Conservation (phyloP, 495 filamentous ascomycete species). For the Aspergillus sclerotiicarbonarius region DNA sequence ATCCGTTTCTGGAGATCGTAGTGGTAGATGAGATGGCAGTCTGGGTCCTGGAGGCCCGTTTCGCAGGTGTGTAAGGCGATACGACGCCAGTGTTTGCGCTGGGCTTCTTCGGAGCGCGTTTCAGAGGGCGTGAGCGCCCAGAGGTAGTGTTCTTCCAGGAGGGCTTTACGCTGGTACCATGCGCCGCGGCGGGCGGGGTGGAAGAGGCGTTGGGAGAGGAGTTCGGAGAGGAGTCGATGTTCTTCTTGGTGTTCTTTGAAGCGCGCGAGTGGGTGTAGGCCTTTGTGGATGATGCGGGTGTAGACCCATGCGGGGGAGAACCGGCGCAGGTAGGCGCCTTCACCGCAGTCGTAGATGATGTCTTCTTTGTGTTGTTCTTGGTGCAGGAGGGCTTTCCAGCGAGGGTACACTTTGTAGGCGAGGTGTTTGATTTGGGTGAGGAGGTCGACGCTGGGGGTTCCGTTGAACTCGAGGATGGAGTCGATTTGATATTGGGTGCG, state of each 20-base stretch:
- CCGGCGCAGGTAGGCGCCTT: constrained; percentile 86
- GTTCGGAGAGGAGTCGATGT: constrained; percentile 67
- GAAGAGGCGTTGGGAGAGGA: constrained; percentile 80
- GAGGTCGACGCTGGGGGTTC: constrained; percentile 64
- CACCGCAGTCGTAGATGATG: constrained; percentile 73
- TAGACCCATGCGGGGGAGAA: constrained; percentile 94
- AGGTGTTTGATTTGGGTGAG: constrained; percentile 67
- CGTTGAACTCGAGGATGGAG: constrained; percentile 76
- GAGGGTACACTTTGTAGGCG: constrained; percentile 72
- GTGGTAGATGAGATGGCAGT: constrained; percentile 89
- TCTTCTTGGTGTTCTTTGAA: constrained; percentile 80
- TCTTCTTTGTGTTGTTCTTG: constrained; percentile 83
- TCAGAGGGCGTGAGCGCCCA: constrained; percentile 53
- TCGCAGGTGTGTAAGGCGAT: constrained; percentile 83
- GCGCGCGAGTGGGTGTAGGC: constrained; percentile 72
- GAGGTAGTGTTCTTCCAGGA: constrained; percentile 97
- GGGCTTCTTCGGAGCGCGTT: constrained; percentile 55
- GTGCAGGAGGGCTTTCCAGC: constrained; percentile 71
- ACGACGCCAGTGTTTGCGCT: constrained; percentile 81
- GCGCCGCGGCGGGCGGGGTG: constrained; percentile 80
- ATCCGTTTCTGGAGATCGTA: constrained; percentile 93
- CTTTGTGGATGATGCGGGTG: constrained; percentile 90
- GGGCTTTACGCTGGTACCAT: constrained; percentile 95
- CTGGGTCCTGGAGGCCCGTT: constrained; percentile 76
- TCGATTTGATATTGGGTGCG: constrained; percentile 82